These are phyloP conservation scores for Clitocybe nebularis DNA, from an alignment of 1,284 basidiomycete genomes.

Conservation along the genomic window DNA sequence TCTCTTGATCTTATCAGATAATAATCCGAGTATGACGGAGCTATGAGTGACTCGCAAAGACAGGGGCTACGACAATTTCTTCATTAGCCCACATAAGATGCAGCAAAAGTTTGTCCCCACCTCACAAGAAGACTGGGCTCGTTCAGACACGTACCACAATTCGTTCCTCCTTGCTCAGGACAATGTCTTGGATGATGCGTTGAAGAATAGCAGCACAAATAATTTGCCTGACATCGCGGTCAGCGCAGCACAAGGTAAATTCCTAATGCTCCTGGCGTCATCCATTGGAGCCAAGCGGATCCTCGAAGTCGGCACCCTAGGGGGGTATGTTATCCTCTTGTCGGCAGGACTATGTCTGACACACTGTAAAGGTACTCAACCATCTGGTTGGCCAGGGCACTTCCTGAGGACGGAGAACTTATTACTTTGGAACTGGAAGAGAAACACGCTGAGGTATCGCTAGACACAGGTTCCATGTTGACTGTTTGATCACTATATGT, in stretches of 20 bases:
- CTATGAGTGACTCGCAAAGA: too few relatives aligned
- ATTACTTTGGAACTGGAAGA: constrained; percentile 47
- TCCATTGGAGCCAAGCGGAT: constrained; percentile 48
- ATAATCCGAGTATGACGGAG: neutral
- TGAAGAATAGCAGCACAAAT: constrained; percentile 37
- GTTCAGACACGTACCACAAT: constrained; percentile 55
- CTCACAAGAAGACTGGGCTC: constrained; percentile 41
- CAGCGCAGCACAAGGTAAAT: constrained; percentile 52
- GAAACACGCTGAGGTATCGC: constrained; percentile 46
- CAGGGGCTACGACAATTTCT: too few relatives aligned
- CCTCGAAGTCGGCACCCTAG: constrained; percentile 60
- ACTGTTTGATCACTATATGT: neutral
- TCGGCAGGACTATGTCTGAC: neutral
- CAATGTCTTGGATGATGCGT: constrained; percentile 37
- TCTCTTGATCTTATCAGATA: constrained; percentile 2
- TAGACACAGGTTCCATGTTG: constrained; percentile 2
- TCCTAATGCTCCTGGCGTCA: constrained; percentile 45
- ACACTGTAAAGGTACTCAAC: constrained; percentile 45
- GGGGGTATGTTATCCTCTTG: constrained; percentile 38
- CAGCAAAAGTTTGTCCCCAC: constrained; percentile 9
- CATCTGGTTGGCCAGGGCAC: constrained; percentile 54
- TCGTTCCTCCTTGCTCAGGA: constrained; percentile 46
- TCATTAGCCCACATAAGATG: constrained; percentile 5
- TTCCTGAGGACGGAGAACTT: constrained; percentile 51
- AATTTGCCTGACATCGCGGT: constrained; percentile 53